Conservation (phyloP, 1,284 basidiomycete species). For the Puccinia novopanici region DNA sequence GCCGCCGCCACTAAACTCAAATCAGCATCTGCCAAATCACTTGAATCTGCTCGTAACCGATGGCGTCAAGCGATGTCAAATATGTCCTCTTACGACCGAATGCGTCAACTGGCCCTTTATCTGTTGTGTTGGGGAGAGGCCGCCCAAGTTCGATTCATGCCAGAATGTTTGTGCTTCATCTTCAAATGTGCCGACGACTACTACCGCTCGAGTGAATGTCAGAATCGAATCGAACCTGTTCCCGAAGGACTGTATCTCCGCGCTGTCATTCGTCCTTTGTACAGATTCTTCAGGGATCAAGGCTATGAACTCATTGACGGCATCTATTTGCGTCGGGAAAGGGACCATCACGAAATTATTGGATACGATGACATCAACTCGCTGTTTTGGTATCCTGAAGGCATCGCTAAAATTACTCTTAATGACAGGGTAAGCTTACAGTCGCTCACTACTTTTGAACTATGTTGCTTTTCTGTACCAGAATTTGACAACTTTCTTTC, state of each 20-base stretch:
- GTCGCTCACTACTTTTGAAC: neutral
- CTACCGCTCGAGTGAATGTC: constrained; percentile 98
- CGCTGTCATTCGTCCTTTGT: constrained; percentile 90
- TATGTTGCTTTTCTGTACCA: neutral
- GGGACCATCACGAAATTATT: constrained; percentile 91
- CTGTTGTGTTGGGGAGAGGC: constrained; percentile 98
- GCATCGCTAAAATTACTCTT: constrained; percentile 86
- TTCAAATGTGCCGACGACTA: constrained; percentile 99
- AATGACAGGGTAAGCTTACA: constrained; percentile 72
- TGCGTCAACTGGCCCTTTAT: constrained; percentile 93
- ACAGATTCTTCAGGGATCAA: constrained; percentile 94
- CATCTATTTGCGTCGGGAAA: constrained; percentile 83
- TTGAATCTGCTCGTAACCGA: constrained; percentile 80
- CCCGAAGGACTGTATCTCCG: constrained; percentile 92
- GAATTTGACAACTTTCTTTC: neutral
- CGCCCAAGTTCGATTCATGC: constrained; percentile 95
- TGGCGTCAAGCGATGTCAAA: constrained; percentile 98
- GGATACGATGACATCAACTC: constrained; percentile 99
- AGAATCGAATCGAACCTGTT: constrained; percentile 86
- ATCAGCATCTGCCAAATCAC: constrained; percentile 72
- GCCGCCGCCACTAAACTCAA: constrained; percentile 63
- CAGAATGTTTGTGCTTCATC: constrained; percentile 97
- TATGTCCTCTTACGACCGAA: constrained; percentile 97
- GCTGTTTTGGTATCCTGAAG: constrained; percentile 99
- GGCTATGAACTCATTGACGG: constrained; percentile 96